Evolutionary conservation across 345 rosid species (phyloP), one percentile per base, ranked within the genome.

Genomic region (Syzygium grande): DNA sequence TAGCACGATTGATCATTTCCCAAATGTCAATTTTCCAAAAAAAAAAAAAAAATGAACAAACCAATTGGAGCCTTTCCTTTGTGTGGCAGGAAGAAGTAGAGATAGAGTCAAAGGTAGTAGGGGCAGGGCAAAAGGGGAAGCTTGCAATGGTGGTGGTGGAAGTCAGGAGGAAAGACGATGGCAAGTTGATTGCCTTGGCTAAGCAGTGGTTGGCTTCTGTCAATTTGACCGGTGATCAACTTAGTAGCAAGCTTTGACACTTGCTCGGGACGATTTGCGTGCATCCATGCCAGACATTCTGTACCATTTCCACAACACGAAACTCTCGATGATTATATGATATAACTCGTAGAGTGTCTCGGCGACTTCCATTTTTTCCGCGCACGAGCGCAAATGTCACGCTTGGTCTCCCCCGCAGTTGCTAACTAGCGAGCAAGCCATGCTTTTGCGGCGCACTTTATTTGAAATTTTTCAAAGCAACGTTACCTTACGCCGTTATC

Each of bases 171-270:
- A 95, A 91, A 84, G 53, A 49, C 6, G 88, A 85, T n/a, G 91
- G 91, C 84, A 87, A 93, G 55, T 52, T 93, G 5, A 88, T 95
- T 88, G 97, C 97, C 73, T 77, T 92, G 56, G 97, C 92, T 58
- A 95, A 92, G 78, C 91, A 93, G 55, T 93, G 97, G 97, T 92
- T 91, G 94, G 90, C 94, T 77, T 87, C 93, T 68, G 58, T 29
- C 58, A 88, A 85, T 58, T 6, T 51, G 51, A 89, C 43, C 8
- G 46, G 29, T 52, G 27, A 41, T 86, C 53, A 53, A 41, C 65
- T 84, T 25, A 92, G 95, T 56, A 84, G 59, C 49, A 93, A 92
- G 90, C 91, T 95, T 85, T 92, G 91, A 93, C 80, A 6, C 49
- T 73, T 73, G 25, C 43, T 30, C 11, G 46, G 46, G 80, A 9